phyloP scores from a whole-genome alignment of 2,329 filamentous ascomycete species.

The Cladophialophora chaetospira region DNA sequence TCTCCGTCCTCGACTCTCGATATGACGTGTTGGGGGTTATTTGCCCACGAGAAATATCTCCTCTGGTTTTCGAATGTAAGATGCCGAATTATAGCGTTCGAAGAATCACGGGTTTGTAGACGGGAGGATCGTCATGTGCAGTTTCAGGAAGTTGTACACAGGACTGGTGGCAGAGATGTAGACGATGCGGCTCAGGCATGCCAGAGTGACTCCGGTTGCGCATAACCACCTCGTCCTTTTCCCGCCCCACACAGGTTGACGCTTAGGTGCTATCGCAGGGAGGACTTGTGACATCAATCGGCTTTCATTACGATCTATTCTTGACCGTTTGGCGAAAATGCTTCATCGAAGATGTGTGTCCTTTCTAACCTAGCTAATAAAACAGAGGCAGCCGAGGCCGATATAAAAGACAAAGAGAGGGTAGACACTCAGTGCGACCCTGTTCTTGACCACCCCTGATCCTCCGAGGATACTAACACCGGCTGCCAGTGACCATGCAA shows the following conservation, averaged over 20 bases:
- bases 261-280: background rate
- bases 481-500: conserved; percentile 90
- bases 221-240: background rate
- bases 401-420: conserved; percentile 95
- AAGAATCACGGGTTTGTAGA: background rate
- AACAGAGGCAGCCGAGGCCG: conserved; percentile 89
- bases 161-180: background rate
- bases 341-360: background rate
- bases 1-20: no score
- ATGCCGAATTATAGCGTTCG: no score
- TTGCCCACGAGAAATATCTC: no score
- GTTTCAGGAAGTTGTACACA: background rate
- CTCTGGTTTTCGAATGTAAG: no score
- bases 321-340: background rate
- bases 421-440: conserved; percentile 91
- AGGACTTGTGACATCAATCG: background rate
- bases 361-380: conserved; percentile 71
- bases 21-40: no score
- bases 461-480: conserved; percentile 95
- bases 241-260: background rate
- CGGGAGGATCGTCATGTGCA: background rate
- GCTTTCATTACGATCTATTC: background rate
- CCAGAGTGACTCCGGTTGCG: background rate
- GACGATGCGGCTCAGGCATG: background rate
- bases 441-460: conserved; percentile 91